Evolutionary conservation across 1,284 basidiomycete genomes (phyloP).

Genomic region (Phlebopus sp.): DNA sequence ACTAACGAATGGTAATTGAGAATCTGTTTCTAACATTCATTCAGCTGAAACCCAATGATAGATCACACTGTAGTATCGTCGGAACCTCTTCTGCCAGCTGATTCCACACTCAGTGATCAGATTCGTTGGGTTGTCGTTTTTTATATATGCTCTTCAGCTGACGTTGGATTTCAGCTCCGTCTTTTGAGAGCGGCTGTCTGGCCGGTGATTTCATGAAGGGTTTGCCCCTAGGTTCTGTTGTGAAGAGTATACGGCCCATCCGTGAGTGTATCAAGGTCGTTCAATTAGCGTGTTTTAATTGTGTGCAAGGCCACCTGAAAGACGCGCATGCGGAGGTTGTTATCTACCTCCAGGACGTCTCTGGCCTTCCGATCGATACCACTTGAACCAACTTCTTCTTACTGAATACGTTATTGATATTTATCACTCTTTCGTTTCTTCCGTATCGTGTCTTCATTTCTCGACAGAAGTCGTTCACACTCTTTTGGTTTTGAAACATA

Average conservation of each 20-base stretch:
- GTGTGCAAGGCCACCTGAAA: neutral
- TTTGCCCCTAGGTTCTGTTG: neutral
- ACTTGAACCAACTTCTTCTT: neutral
- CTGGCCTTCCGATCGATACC: neutral
- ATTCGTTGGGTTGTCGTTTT: too few species aligned
- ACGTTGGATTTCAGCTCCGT: neutral
- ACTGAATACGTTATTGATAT: neutral
- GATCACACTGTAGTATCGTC: neutral
- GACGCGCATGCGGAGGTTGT: neutral
- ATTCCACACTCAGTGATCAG: too few species aligned
- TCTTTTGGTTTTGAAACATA: neutral
- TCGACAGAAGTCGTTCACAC: neutral
- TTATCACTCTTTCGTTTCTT: neutral
- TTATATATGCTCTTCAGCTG: neutral
- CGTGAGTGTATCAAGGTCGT: neutral
- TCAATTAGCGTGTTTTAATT: too few species aligned
- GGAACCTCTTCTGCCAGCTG: too few species aligned
- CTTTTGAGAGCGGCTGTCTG: neutral
- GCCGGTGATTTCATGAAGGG: neutral
- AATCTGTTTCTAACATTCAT: neutral
- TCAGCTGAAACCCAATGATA: neutral
- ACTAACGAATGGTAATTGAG: neutral
- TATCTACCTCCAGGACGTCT: neutral
- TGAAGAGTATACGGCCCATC: conserved; percentile 1
- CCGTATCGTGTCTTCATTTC: too few species aligned